Conservation (phyloP, 768 basidiomycete genomes). For the Collybiopsis confluens region DNA sequence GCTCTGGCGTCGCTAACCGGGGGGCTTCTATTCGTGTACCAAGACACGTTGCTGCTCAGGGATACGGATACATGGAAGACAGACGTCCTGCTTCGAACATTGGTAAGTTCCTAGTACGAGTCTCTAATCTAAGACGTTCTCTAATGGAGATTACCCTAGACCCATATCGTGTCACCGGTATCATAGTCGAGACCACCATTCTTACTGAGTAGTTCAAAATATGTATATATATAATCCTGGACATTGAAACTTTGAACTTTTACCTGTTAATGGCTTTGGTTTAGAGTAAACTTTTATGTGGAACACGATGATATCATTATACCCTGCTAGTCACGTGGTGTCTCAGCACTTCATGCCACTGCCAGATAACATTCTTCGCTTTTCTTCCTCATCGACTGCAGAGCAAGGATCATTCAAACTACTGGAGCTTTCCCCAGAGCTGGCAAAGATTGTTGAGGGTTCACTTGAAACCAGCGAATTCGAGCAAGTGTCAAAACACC, state of each 20-base stretch:
- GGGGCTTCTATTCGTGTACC: constrained; percentile 97
- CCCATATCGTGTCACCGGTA: constrained; percentile 90
- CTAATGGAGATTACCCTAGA: constrained; percentile 42
- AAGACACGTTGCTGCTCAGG: constrained; percentile 86
- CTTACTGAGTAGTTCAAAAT: constrained; percentile 33
- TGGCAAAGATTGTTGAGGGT: constrained; percentile 59
- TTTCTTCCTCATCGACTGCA: constrained; percentile 42
- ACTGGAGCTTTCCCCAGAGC: constrained; percentile 69
- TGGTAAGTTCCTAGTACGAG: too few species aligned
- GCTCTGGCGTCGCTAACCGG: constrained; percentile 94
- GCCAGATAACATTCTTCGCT: constrained; percentile 44
- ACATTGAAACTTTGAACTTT: not conserved
- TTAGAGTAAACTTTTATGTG: too few species aligned
- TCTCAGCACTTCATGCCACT: not conserved
- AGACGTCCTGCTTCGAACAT: constrained; percentile 98
- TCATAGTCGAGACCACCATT: constrained; percentile 85
- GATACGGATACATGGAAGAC: constrained; percentile 95
- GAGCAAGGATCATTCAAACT: constrained; percentile 62
- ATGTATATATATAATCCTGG: not conserved
- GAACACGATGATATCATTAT: too few species aligned
- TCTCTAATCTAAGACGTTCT: not conserved
- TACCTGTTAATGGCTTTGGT: too few species aligned
- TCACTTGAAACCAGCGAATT: constrained; percentile 30
- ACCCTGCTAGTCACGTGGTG: too few species aligned
- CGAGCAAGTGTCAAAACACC: constrained; percentile 3